Base-by-base conservation (phyloP, 805 yeast species). In the Candida suzukii region DNA sequence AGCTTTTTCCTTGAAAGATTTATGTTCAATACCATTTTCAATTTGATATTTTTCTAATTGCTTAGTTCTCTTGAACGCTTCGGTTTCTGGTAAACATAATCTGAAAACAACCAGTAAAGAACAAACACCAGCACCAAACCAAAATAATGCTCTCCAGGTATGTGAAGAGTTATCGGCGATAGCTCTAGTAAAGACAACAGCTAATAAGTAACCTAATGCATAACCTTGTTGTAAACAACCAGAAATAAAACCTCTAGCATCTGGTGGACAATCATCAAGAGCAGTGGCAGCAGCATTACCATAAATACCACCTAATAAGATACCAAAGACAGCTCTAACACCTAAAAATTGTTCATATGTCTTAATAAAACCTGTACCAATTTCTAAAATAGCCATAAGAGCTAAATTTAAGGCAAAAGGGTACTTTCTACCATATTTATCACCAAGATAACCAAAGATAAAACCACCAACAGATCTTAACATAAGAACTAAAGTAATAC, bases 211-310 rank as follows among this genome's bases (percentile, higher is more conserved):
- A 20, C 88, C 88, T 37, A 81, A 70, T 1, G 84, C 81, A 50
- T 81, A 87, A 46, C 95, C 95, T 57, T 85, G 83, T 61, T 86
- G 95, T 56, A 87, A 75, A 33, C 84, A 58, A 37, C 86, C 87
- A 28, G 80, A 73, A 37, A 80, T 60, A 43, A 79, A 67, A 36
- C 85, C 82, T 60, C 76, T 66, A 27, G 82, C 74, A 28, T 59
- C 66, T 22, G 56, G 51, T 12, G 81, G 80, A 49, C 74, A 66
- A 55, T 73, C 79, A 46, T 74, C 80, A 31, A 76, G 50, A 16
- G 78, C 71, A 17, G 75, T 70, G 21, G 77, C 73, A 19, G 76
- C 67, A 28, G 78, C 74, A 43, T 71, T 69, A 43, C 80, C 78
- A 49, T 64, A 76, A 36, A 75, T 63, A 45, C 78, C 79, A 39